These are phyloP conservation scores for Perkinsus chesapeaki DNA, from an alignment of 169 alveolate genomes.

Conservation along the genomic window DNA sequence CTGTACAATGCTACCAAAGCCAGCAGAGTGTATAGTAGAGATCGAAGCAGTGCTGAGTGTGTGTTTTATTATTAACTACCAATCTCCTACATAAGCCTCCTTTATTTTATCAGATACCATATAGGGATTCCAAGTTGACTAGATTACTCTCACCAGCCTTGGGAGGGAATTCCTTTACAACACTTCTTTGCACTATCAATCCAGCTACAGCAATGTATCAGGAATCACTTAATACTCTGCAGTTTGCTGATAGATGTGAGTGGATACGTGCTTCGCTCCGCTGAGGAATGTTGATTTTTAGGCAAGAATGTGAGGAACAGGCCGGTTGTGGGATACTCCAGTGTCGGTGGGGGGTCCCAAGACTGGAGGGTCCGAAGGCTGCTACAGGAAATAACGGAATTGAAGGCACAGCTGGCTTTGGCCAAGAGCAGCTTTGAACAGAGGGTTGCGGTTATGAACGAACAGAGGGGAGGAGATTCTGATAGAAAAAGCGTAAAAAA, in stretches of 20 bases:
- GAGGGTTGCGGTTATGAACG: not conserved
- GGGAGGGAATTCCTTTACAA: slow-evolving; percentile 10
- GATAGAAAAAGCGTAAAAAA: not conserved
- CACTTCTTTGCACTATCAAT: not conserved
- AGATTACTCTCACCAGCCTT: slow-evolving; percentile 26
- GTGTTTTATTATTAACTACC: too few species aligned
- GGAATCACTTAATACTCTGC: slow-evolving; percentile 9
- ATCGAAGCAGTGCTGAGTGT: too few species aligned
- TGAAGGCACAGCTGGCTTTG: not conserved
- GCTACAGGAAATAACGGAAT: not conserved
- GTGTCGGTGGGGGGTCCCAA: not conserved
- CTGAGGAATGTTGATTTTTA: not conserved
- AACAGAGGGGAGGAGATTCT: not conserved
- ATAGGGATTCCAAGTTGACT: slow-evolving; percentile 51
- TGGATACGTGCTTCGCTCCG: not conserved
- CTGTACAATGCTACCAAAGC: too few species aligned
- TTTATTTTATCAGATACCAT: slow-evolving; percentile 29
- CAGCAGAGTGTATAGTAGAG: too few species aligned
- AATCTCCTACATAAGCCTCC: not conserved
- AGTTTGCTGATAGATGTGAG: slow-evolving; percentile 14
- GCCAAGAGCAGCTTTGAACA: not conserved
- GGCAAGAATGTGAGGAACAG: not conserved
- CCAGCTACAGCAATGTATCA: not conserved
- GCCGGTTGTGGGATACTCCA: not conserved
- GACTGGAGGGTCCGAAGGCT: not conserved